Evolutionary conservation across 768 basidiomycete genomes (phyloP).

Genomic region (Amanita thiersii): DNA sequence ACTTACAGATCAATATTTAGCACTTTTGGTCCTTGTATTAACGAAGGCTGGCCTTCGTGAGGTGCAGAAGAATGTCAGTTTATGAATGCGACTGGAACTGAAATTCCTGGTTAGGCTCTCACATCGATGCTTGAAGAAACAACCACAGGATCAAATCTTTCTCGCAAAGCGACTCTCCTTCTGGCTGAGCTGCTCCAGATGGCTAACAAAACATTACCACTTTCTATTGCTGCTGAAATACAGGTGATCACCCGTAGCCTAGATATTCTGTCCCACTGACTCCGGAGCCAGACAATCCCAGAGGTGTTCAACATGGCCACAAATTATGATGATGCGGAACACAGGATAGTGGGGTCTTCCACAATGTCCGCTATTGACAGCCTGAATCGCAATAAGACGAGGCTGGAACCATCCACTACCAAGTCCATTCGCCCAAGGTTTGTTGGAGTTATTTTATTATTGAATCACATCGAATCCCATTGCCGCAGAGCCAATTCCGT

Average conservation of each 20-base stretch:
- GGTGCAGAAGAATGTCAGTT: slow-evolving; percentile 32
- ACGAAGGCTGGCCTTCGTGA: slow-evolving; percentile 85
- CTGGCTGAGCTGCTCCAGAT: slow-evolving; percentile 88
- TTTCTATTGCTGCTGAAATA: slow-evolving; percentile 72
- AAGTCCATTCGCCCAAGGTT: slow-evolving; percentile 63
- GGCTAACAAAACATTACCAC: slow-evolving; percentile 80
- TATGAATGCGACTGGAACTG: slow-evolving; percentile 6
- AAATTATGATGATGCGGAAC: slow-evolving; percentile 67
- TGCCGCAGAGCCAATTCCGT: slow-evolving; percentile 60
- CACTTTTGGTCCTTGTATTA: slow-evolving; percentile 76
- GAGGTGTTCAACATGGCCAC: slow-evolving; percentile 79
- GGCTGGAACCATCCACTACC: slow-evolving; percentile 50
- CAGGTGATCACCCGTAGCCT: slow-evolving; percentile 41
- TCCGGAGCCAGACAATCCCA: slow-evolving; percentile 58
- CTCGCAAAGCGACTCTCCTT: slow-evolving; percentile 83
- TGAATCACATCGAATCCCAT: neutral
- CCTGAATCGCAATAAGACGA: slow-evolving; percentile 81
- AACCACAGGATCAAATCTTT: slow-evolving; percentile 60
- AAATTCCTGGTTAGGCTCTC: slow-evolving; percentile 50
- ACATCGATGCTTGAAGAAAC: slow-evolving; percentile 80
- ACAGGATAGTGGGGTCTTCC: slow-evolving; percentile 76
- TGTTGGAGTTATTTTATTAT: neutral
- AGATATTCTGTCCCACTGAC: neutral
- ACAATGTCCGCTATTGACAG: slow-evolving; percentile 86
- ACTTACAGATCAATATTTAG: slow-evolving; percentile 89